Evolutionary conservation across 805 yeast species (phyloP).

Genomic region (Kregervanrija delftensis): DNA sequence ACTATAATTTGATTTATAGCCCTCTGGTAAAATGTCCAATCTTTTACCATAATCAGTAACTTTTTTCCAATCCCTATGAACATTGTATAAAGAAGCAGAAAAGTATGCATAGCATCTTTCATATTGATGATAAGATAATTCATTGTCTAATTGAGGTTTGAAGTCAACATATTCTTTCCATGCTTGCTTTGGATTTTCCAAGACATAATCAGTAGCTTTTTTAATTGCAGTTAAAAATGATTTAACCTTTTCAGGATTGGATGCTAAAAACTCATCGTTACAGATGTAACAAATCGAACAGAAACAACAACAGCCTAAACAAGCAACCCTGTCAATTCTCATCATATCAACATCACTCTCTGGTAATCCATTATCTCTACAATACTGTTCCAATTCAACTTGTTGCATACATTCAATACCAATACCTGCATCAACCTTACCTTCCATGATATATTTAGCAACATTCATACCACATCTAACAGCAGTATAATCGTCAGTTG

Average conservation of each 20-base stretch:
- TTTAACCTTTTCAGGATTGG: conserved; percentile 39
- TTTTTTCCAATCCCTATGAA: conserved; percentile 51
- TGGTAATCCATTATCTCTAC: conserved; percentile 35
- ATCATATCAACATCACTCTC: conserved; percentile 45
- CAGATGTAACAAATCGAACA: conserved; percentile 48
- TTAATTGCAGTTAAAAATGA: conserved; percentile 42
- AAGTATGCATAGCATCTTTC: conserved; percentile 51
- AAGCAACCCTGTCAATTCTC: conserved; percentile 49
- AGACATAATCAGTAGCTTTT: conserved; percentile 43
- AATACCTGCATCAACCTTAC: conserved; percentile 50
- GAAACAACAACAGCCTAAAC: conserved; percentile 54
- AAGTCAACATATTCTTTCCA: conserved; percentile 39
- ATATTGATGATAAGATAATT: conserved; percentile 34
- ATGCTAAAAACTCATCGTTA: conserved; percentile 42
- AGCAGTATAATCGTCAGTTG: conserved; percentile 48
- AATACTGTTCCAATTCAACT: conserved; percentile 48
- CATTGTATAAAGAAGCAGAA: conserved; percentile 44
- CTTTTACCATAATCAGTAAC: conserved; percentile 51
- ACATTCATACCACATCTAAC: conserved; percentile 57
- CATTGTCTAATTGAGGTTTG: conserved; percentile 40
- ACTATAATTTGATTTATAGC: conserved; percentile 42
- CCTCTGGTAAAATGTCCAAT: conserved; percentile 43
- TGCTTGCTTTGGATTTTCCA: conserved; percentile 37
- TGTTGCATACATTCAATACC: conserved; percentile 56
- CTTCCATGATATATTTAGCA: conserved; percentile 48